Conservation (phyloP, 192 early-diverging fungal species). For the Blastocladiella britannica region DNA sequence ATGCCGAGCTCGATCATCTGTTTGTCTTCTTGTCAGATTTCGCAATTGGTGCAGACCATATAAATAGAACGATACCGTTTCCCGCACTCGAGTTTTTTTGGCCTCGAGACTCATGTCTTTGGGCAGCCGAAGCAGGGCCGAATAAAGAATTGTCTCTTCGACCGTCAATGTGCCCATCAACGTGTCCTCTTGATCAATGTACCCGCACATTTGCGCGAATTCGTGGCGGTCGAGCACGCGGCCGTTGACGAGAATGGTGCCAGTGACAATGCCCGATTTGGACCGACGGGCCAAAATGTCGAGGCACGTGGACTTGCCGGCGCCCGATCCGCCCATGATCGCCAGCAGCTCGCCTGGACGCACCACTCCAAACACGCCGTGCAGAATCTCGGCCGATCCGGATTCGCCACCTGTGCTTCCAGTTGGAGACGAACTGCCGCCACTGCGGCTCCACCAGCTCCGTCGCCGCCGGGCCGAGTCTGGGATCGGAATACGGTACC, state of each 20-base stretch:
- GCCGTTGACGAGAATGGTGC: slow-evolving; percentile 37
- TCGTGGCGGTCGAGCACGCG: slow-evolving; percentile 17
- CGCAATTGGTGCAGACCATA: too few species aligned
- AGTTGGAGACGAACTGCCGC: not conserved
- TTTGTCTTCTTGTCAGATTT: too few species aligned
- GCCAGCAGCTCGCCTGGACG: slow-evolving; percentile 74
- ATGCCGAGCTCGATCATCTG: slow-evolving; percentile 72
- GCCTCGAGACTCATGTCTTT: slow-evolving; percentile 28
- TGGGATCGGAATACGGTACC: slow-evolving; percentile 25
- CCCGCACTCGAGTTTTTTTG: slow-evolving; percentile 26
- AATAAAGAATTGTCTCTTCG: slow-evolving; percentile 72
- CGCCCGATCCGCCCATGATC: slow-evolving; percentile 79
- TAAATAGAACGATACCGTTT: slow-evolving; percentile 18
- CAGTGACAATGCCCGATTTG: slow-evolving; percentile 12
- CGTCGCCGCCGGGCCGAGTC: not conserved
- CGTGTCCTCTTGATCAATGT: slow-evolving; percentile 83
- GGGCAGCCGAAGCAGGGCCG: slow-evolving; percentile 63
- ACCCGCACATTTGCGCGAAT: slow-evolving; percentile 45
- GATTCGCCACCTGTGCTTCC: not conserved
- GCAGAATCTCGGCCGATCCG: slow-evolving; percentile 24
- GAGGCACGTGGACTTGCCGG: slow-evolving; percentile 26
- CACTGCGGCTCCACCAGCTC: not conserved
- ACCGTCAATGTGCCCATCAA: slow-evolving; percentile 72
- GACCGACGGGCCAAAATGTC: slow-evolving; percentile 15
- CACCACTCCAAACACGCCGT: slow-evolving; percentile 51